phyloP scores from a whole-genome alignment of 164 flowering plant genomes.

The Tinospora cordifolia region DNA sequence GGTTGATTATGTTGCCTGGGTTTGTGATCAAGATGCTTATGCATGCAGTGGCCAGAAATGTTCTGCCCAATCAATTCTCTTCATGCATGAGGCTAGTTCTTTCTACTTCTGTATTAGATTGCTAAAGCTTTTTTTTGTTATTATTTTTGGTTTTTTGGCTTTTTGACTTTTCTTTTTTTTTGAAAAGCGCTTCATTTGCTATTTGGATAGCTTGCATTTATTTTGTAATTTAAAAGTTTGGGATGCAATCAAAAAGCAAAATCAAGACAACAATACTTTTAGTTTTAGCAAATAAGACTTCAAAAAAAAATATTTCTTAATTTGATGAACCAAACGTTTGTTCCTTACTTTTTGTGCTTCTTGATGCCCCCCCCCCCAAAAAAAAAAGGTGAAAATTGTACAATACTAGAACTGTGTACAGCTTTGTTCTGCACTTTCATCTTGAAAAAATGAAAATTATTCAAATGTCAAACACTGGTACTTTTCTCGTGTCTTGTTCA shows the following conservation, averaged over 20 bases:
- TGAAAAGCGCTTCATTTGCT: neutral
- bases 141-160: neutral
- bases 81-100: conserved; percentile 84
- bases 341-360: too few species aligned
- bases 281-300: too few species aligned
- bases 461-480: neutral
- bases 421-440: neutral
- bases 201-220: neutral
- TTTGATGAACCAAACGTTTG: too few species aligned
- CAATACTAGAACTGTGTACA: too few species aligned
- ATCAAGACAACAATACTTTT: too few species aligned
- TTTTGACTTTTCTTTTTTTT: neutral
- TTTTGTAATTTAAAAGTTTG: too few species aligned
- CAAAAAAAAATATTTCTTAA: too few species aligned
- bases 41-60: conserved; percentile 99
- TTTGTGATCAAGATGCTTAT: conserved; percentile 99
- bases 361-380: neutral
- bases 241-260: too few species aligned
- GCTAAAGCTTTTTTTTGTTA: too few species aligned
- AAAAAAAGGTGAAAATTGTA: too few species aligned
- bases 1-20: conserved; percentile 98
- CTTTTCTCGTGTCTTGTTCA: neutral
- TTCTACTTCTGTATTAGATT: conserved; percentile 2
- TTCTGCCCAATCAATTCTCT: conserved; percentile 89
- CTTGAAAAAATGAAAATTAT: neutral